Percentiles rank a stretch among this genome's conserved stretches.
phyloP scores from a whole-genome alignment of 208 protist species.

The Borovskyia barvae region DNA sequence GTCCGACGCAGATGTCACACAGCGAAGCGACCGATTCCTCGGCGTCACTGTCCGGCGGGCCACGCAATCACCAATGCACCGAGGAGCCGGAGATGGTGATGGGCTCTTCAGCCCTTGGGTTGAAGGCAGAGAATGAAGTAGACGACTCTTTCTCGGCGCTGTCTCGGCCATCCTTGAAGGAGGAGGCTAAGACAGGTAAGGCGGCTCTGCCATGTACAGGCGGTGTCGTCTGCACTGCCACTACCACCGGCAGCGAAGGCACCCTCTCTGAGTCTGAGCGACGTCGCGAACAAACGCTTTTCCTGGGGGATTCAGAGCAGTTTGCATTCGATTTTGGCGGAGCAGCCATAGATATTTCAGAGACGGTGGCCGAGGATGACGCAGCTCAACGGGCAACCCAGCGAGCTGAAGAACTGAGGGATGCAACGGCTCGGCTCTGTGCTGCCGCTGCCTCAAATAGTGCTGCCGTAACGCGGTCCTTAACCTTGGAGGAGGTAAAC shows the following conservation, averaged over 20 bases:
- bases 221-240: not conserved
- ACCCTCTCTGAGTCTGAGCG: constrained; percentile 13
- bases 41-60: too few relatives aligned
- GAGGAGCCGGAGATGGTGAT: too few relatives aligned
- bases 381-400: constrained; percentile 10
- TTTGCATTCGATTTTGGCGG: constrained; percentile 86
- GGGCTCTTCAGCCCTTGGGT: too few relatives aligned
- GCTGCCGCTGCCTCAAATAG: constrained; percentile 1
- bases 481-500: constrained; percentile 28
- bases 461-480: not conserved
- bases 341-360: constrained; percentile 10
- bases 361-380: constrained; percentile 5
- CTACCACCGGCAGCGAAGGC: not conserved
- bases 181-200: too few relatives aligned
- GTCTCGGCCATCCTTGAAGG: too few relatives aligned
- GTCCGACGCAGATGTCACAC: not conserved
- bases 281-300: constrained; percentile 43
- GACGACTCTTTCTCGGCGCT: not conserved
- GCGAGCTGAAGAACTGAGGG: constrained; percentile 17
- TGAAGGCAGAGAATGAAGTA: too few relatives aligned
- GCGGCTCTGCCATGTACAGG: too few relatives aligned
- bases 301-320: constrained; percentile 68
- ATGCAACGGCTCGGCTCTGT: constrained; percentile 13
- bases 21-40: not conserved
- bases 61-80: too few relatives aligned